phyloP scores from a whole-genome alignment of 2,329 filamentous ascomycete genomes.

The Arthrobotrys megalospora region DNA sequence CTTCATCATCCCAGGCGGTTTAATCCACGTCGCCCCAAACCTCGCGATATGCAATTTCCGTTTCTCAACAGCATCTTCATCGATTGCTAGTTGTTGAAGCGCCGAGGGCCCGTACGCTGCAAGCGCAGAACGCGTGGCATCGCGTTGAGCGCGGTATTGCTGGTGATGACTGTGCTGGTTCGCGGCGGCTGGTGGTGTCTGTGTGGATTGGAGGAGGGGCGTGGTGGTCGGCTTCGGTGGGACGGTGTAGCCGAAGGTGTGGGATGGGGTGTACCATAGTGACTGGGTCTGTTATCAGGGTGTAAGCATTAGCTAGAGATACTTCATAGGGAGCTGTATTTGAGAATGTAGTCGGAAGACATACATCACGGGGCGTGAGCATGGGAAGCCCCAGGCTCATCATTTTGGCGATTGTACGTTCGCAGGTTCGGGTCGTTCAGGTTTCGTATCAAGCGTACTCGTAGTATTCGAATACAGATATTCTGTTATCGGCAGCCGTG shows the following conservation, averaged over 20 bases:
- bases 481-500: slow-evolving; percentile 8
- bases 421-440: background rate
- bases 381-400: slow-evolving; percentile 63
- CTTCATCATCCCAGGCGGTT: slow-evolving; percentile 88
- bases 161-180: slow-evolving; percentile 62
- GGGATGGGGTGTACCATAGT: slow-evolving; percentile 80
- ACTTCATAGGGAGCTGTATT: slow-evolving; percentile 15
- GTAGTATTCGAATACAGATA: background rate
- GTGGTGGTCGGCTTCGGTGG: slow-evolving; percentile 65
- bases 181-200: slow-evolving; percentile 53
- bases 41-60: slow-evolving; percentile 86
- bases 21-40: slow-evolving; percentile 91
- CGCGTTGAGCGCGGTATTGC: slow-evolving; percentile 58
- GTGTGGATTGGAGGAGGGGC: slow-evolving; percentile 64
- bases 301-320: slow-evolving; percentile 61
- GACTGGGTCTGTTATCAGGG: slow-evolving; percentile 74
- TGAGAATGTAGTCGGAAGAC: slow-evolving; percentile 63
- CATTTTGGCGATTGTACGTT: slow-evolving; percentile 29
- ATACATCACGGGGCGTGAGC: slow-evolving; percentile 79
- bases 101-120: slow-evolving; percentile 62
- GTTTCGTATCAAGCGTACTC: background rate
- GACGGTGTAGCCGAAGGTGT: slow-evolving; percentile 68
- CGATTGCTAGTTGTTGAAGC: slow-evolving; percentile 69
- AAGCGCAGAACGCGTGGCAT: slow-evolving; percentile 64
- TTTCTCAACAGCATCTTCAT: slow-evolving; percentile 82